Percentiles rank a stretch among this genome's conserved stretches.
Conservation (phyloP, 1,284 basidiomycete genomes). For the Cystobasidium pallidum region DNA sequence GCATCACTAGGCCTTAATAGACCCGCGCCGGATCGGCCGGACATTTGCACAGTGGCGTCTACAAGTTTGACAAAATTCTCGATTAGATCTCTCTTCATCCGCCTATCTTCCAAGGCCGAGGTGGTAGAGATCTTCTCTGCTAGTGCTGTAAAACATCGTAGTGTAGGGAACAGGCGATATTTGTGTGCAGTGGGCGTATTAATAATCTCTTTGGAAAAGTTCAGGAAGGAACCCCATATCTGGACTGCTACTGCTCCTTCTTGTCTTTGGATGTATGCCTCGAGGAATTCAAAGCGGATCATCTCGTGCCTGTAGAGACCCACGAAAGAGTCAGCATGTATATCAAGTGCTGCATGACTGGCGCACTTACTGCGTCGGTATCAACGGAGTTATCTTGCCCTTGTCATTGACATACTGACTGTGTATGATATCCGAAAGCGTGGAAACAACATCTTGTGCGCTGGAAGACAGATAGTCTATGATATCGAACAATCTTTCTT, state of each 20-base stretch:
- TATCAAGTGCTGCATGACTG: background rate
- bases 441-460: constrained; percentile 84
- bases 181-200: constrained; percentile 68
- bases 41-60: constrained; percentile 75
- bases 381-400: constrained; percentile 8
- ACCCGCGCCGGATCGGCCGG: constrained; percentile 64
- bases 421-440: constrained; percentile 72
- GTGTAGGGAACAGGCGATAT: constrained; percentile 69
- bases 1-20: constrained; percentile 17
- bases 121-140: constrained; percentile 85
- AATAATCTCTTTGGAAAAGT: constrained; percentile 77
- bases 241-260: constrained; percentile 89
- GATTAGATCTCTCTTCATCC: constrained; percentile 87
- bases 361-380: constrained; percentile 29
- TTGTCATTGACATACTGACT: constrained; percentile 26
- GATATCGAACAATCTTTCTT: constrained; percentile 70
- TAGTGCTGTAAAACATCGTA: constrained; percentile 75
- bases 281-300: constrained; percentile 73
- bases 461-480: constrained; percentile 80
- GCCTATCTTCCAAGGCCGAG: constrained; percentile 83
- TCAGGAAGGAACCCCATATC: constrained; percentile 74
- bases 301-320: constrained; percentile 57
- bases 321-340: too few species aligned
- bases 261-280: constrained; percentile 79
- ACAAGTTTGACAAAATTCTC: constrained; percentile 84